phyloP scores from a whole-genome alignment of 164 flowering plant genomes.

The Piper betle region DNA sequence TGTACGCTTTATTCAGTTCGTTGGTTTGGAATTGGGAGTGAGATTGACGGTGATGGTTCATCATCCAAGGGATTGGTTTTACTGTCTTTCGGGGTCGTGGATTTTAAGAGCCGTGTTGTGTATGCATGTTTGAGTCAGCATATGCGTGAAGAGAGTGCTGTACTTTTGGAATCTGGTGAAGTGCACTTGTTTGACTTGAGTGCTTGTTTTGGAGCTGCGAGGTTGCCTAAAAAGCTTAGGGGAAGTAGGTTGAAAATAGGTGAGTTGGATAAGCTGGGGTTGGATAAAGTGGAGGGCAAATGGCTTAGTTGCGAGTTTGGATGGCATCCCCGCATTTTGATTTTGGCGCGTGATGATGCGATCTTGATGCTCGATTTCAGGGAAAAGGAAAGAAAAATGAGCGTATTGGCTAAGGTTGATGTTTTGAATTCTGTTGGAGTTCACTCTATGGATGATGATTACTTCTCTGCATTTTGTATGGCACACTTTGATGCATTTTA shows the following conservation, averaged over 20 bases:
- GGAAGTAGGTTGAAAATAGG: slow-evolving; percentile 26
- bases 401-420: slow-evolving; percentile 33
- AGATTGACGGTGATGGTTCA: neutral
- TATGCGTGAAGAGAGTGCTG: slow-evolving; percentile 42
- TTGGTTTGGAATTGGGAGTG: slow-evolving; percentile 42
- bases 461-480: slow-evolving; percentile 41
- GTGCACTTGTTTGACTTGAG: slow-evolving; percentile 57
- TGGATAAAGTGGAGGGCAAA: slow-evolving; percentile 2
- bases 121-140: slow-evolving; percentile 73
- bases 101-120: slow-evolving; percentile 25
- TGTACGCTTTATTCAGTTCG: slow-evolving; percentile 42
- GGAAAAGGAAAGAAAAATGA: slow-evolving; percentile 18
- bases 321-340: slow-evolving; percentile 61
- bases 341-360: slow-evolving; percentile 38
- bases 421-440: slow-evolving; percentile 11
- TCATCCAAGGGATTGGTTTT: slow-evolving; percentile 17
- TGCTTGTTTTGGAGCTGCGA: neutral
- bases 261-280: slow-evolving; percentile 12
- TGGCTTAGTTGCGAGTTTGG: slow-evolving; percentile 73
- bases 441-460: slow-evolving; percentile 18
- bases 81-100: slow-evolving; percentile 25
- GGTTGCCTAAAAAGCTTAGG: slow-evolving; percentile 9
- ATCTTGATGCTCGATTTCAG: slow-evolving; percentile 57
- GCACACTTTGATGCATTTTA: slow-evolving; percentile 35
- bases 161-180: slow-evolving; percentile 52